Evolutionary conservation across 805 yeast species (phyloP).

Genomic region (Zygotorulaspora sp.): DNA sequence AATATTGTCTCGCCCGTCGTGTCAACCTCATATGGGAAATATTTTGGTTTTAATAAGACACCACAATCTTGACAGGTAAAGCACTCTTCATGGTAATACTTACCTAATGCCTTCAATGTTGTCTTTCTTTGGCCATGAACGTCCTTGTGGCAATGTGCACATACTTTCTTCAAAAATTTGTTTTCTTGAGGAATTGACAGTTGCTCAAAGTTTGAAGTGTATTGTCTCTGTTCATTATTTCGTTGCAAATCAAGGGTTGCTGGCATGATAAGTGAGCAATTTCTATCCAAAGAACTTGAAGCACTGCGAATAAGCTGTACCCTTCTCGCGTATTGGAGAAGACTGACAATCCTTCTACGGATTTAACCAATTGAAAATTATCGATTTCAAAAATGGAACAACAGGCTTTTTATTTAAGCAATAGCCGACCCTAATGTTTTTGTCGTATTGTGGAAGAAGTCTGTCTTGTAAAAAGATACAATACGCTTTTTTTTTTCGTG

Average conservation of each 20-base stretch:
- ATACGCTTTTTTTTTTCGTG: neutral
- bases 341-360: too few species aligned
- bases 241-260: slow-evolving; percentile 4
- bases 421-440: too few species aligned
- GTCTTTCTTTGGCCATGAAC: slow-evolving; percentile 32
- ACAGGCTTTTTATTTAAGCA: too few species aligned
- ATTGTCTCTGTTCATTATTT: slow-evolving; percentile 1
- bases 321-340: too few species aligned
- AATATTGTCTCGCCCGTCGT: slow-evolving; percentile 46
- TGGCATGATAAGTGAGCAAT: slow-evolving; percentile 5
- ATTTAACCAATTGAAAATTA: too few species aligned
- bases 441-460: too few species aligned
- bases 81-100: slow-evolving; percentile 80
- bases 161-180: slow-evolving; percentile 33
- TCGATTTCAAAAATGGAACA: too few species aligned
- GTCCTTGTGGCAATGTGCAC: slow-evolving; percentile 49
- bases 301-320: too few species aligned
- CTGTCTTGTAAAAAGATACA: too few species aligned
- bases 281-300: too few species aligned
- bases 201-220: slow-evolving; percentile 1
- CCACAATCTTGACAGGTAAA: slow-evolving; percentile 85
- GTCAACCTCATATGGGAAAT: slow-evolving; percentile 68
- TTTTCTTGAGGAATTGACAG: slow-evolving; percentile 2
- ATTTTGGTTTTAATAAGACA: slow-evolving; percentile 73
- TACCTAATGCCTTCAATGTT: slow-evolving; percentile 80